Evolutionary conservation across 768 basidiomycete genomes (phyloP).

Genomic region (Naganishia antarctica): DNA sequence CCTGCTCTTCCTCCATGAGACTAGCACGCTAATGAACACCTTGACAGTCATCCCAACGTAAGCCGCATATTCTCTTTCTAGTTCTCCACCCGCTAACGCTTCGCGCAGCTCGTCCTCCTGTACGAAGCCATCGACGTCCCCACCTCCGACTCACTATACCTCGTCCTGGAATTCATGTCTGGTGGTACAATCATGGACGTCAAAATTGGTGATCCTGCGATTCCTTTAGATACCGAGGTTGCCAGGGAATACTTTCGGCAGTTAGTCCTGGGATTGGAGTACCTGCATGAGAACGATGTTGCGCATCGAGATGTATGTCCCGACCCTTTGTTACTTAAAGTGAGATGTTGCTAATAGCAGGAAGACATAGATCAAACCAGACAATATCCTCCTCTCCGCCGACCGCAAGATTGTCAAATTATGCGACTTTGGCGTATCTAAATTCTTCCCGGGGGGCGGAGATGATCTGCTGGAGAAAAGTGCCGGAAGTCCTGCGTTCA

Average conservation of each 20-base stretch:
- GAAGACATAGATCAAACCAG: conserved; percentile 44
- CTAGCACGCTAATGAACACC: conserved; percentile 22
- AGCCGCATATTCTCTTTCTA: conserved; percentile 2
- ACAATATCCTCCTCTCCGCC: conserved; percentile 46
- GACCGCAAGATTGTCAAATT: conserved; percentile 45
- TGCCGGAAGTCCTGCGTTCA: conserved; percentile 49
- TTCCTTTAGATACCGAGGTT: conserved; percentile 35
- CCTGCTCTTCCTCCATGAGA: background rate
- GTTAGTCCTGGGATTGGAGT: conserved; percentile 47
- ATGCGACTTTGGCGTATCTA: conserved; percentile 50
- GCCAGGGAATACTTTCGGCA: conserved; percentile 47
- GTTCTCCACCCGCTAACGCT: background rate
- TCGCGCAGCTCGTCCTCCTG: conserved; percentile 44
- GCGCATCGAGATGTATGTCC: conserved; percentile 46
- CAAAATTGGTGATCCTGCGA: conserved; percentile 24
- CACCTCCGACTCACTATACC: conserved; percentile 45
- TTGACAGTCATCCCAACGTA: conserved; percentile 47
- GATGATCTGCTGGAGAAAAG: conserved; percentile 48
- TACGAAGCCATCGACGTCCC: conserved; percentile 50
- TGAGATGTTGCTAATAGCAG: too few species aligned
- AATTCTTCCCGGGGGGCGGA: conserved; percentile 44
- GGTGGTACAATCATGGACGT: conserved; percentile 48
- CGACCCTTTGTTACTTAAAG: background rate
- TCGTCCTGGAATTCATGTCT: conserved; percentile 49
- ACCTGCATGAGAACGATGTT: conserved; percentile 48